Base-by-base conservation (phyloP, 2,329 filamentous ascomycete genomes). In the Hypoxylon sp. region DNA sequence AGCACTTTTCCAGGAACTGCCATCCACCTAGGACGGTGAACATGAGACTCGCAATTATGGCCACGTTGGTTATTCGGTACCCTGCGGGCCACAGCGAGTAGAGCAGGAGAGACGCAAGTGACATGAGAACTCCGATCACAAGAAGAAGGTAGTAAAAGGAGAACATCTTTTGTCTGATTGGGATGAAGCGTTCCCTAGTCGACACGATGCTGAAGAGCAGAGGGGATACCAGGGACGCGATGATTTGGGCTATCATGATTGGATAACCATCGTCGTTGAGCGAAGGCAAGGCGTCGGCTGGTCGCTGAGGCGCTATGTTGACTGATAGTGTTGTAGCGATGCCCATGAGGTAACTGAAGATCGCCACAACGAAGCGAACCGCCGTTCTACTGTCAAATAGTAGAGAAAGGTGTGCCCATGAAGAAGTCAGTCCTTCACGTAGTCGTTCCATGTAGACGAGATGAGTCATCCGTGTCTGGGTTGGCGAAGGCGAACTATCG, bases 1-100 rank as follows among this genome's bases (percentile, higher is more conserved):
- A 64, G 14, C 45, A 40, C 24, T 65, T 62, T 56, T 67, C 65
- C 14, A 64, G 5, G 24, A 48, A 67, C 46, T 61, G 61, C 65
- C 65, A 67, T 18, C 65, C 30, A 14, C 65, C 65, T 1, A 67
- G 57, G 12, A 65, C 57, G 1, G 48, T 33, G 20, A 67, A 61
- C 57, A 61, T 51, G 22, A 65, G 20, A 12, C 61, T 65, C 11
- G 38, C 53, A 12, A 67, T 56, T 0, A 42, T 61, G 24, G 54
- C 42, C 9, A 55, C 4, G 7, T 67, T 59, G n/a, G 32, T 59
- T 12, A 59, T 30, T 2, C 61, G 44, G 16, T 67, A 67, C 1
- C 49, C 61, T 3, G 49, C 33, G 2, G 65, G 65, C 61, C 53
- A 65, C 3, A 59, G n/a, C 6, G 56, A 58, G 18, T 65, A 64